Base-by-base conservation (phyloP, 2,329 filamentous ascomycete species). In the Fusarium succisae region DNA sequence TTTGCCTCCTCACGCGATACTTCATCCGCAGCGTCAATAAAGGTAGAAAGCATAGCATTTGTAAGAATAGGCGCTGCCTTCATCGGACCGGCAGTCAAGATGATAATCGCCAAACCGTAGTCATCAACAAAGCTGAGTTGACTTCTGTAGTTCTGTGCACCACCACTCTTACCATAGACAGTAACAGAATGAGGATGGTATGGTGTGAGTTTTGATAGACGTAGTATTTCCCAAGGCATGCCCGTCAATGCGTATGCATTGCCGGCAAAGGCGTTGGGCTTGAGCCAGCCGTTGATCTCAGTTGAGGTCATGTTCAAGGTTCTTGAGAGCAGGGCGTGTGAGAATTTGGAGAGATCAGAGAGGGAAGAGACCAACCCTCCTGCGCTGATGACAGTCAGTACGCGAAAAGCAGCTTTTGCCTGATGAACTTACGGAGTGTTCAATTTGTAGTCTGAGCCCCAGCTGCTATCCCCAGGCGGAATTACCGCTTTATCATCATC, bases 161-260 rank as follows among this genome's bases (percentile, higher is more conserved):
- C 81, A 17, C 82, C 83, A 6, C 78, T 78, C 62, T 84, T 84
- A 3, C 75, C 79, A 39, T 80, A 81, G 5, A 83, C 68, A 20
- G 82, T 77, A 8, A 84, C 69, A 2, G 77, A 62, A 28, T 83
- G 82, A 0, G 79, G 77, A 45, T 83, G 72, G 0, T 74, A 39
- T 1, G 78, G 75, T 0, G 77, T 78, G 1, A 83, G 53, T 30
- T 77, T 70, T 2, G 74, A 22, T 0, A 78, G 73, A 3, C 79
- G 81, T 4, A 79, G 75, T 20, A 83, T 82, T 51, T 84, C 82
- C 83, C 82, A 83, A 0, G 82, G 81, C 73, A 80, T 78, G 7
- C 83, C 82, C 6, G 82, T 81, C 28, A 82, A 76, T 18, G 75
- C 77, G 32, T 76, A 71, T 0, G 73, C 69, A 6, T 79, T 79